Evolutionary conservation across 306 rosid species (phyloP), one percentile per base, ranked within the genome.

Genomic region (Cyamopsis tetragonoloba): DNA sequence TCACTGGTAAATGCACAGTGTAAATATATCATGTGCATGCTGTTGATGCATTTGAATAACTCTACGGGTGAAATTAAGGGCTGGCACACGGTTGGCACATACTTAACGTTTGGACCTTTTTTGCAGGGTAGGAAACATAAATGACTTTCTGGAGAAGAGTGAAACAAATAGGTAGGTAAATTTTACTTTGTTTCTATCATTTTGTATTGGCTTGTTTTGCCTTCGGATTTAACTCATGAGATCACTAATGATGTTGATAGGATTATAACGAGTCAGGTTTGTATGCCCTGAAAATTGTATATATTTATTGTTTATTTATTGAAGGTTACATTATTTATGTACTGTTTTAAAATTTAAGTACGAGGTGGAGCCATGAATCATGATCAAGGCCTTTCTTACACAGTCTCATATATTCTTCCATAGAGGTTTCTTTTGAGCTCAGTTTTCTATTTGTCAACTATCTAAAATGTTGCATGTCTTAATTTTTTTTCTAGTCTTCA

Each of bases 11-110:
- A 37, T 62, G 64, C 67, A 47, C 76, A 37, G 48, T 68, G 73
- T 72, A 72, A 66, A 72, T 76, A 68, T 72, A 37, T 44, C 63
- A 48, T 28, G 74, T 68, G 79, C 73, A 10, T 76, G 50, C 50
- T 42, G 26, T 60, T 31, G 67, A 44, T 72, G 84, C 70, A 63
- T 79, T 80, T 76, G 81, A 79, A 76, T 76, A 54, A 70, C 48
- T 67, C 67, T 35, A 31, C 47, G 20, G 77, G 34, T 57, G 53
- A 57, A 60, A 31, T 41, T 42, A 18, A 23, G 50, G 59, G 44
- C 7, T 30, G 13, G 76, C 50, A 56, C 67, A 62, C 7, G 15
- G 18, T 6, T 60, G 50, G n/a, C 19, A 43, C 37, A 51, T 75
- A 57, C 44, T 41, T 23, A 12, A 34, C 24, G 18, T 71, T 75